Evolutionary conservation across 1,139 yeast genomes (phyloP).

Genomic region (Torulaspora pretoriensis): DNA sequence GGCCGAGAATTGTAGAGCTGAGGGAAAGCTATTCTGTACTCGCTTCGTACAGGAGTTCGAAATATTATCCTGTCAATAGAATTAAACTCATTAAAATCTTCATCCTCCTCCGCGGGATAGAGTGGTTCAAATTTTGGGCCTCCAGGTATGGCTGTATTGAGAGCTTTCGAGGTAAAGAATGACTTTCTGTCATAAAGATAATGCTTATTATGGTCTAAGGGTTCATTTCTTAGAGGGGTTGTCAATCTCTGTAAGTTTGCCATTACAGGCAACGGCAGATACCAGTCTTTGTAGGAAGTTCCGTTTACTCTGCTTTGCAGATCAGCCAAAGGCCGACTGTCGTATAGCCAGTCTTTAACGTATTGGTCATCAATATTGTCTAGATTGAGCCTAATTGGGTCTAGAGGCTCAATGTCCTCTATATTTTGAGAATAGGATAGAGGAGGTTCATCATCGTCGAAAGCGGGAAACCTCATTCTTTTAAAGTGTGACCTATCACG

Average conservation of each 20-base stretch:
- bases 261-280: slow-evolving; percentile 57
- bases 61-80: slow-evolving; percentile 82
- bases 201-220: slow-evolving; percentile 52
- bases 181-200: slow-evolving; percentile 74
- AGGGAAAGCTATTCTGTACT: slow-evolving; percentile 82
- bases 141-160: slow-evolving; percentile 83
- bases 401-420: slow-evolving; percentile 67
- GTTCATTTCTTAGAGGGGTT: slow-evolving; percentile 58
- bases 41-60: slow-evolving; percentile 71
- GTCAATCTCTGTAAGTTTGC: slow-evolving; percentile 63
- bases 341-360: slow-evolving; percentile 75
- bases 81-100: slow-evolving; percentile 86
- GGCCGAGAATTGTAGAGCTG: slow-evolving; percentile 78
- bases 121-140: slow-evolving; percentile 96
- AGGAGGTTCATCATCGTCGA: slow-evolving; percentile 97
- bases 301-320: slow-evolving; percentile 59
- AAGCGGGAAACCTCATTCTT: slow-evolving; percentile 89
- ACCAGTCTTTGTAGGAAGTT: slow-evolving; percentile 68
- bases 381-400: slow-evolving; percentile 61
- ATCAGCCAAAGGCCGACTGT: slow-evolving; percentile 67
- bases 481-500: slow-evolving; percentile 86
- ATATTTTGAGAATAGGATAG: slow-evolving; percentile 75
- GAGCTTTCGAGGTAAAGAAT: slow-evolving; percentile 84
- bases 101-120: slow-evolving; percentile 64
- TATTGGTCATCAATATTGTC: slow-evolving; percentile 57